Conservation (phyloP, 2,329 filamentous ascomycete genomes). For the Neofusicoccum sp. region DNA sequence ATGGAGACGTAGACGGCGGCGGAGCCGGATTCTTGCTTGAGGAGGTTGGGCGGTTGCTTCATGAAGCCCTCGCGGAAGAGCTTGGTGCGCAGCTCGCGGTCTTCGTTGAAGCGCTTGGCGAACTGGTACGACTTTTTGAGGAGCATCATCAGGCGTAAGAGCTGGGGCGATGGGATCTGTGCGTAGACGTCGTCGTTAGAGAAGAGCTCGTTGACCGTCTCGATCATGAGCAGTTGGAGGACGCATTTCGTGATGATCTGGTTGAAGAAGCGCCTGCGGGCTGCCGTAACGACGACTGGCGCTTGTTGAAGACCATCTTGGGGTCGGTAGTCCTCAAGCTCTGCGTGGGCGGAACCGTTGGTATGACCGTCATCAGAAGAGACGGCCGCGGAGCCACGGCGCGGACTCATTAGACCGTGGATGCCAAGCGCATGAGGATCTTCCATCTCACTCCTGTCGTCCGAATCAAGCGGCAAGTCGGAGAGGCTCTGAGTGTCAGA, state of each 20-base stretch:
- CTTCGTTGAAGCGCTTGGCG: slow-evolving; percentile 94
- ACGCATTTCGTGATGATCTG: slow-evolving; percentile 99
- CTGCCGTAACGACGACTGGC: slow-evolving; percentile 86
- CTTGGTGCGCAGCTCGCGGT: slow-evolving; percentile 90
- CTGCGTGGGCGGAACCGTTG: slow-evolving; percentile 41
- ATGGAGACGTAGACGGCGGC: slow-evolving; percentile 96
- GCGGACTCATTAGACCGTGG: slow-evolving; percentile 37
- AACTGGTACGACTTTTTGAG: slow-evolving; percentile 97
- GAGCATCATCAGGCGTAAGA: slow-evolving; percentile 87
- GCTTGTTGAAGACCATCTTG: slow-evolving; percentile 70
- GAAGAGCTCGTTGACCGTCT: slow-evolving; percentile 98
- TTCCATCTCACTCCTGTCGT: slow-evolving; percentile 25
- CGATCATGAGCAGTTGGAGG: slow-evolving; percentile 96
- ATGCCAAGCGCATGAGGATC: slow-evolving; percentile 45
- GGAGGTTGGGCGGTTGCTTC: slow-evolving; percentile 95
- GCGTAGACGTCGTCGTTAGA: slow-evolving; percentile 94
- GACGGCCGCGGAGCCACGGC: slow-evolving; percentile 32
- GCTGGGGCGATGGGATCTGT: slow-evolving; percentile 84
- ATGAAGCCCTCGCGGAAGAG: slow-evolving; percentile 98
- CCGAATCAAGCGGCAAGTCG: slow-evolving; percentile 32
- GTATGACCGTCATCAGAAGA: slow-evolving; percentile 31
- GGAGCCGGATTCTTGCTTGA: slow-evolving; percentile 93
- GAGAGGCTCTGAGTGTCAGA: slow-evolving; percentile 30
- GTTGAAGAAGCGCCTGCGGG: slow-evolving; percentile 94
- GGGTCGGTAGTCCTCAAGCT: slow-evolving; percentile 82